Evolutionary conservation across 352 stramenopile species (phyloP).

Genomic region (Peronospora farinosa): DNA sequence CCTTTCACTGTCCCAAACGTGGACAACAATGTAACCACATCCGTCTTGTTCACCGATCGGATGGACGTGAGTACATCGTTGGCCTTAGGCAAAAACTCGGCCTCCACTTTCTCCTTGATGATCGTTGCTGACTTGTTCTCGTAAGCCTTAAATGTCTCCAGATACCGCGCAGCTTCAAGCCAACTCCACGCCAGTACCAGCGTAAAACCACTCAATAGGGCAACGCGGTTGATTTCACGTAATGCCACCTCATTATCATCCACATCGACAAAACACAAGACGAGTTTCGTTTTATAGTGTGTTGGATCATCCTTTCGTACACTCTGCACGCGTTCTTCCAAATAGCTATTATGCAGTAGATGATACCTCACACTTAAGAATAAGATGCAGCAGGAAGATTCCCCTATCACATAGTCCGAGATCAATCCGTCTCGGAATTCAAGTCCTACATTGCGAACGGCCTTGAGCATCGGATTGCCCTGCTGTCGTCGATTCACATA

Average conservation of each 20-base stretch:
- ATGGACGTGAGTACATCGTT: constrained; percentile 88
- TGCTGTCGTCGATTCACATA: constrained; percentile 84
- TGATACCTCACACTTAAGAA: constrained; percentile 89
- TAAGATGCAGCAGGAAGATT: constrained; percentile 83
- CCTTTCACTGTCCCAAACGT: constrained; percentile 88
- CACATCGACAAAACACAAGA: constrained; percentile 93
- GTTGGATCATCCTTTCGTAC: constrained; percentile 70
- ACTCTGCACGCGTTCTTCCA: constrained; percentile 88
- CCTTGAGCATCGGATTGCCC: constrained; percentile 90
- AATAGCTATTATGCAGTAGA: constrained; percentile 83
- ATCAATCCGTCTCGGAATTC: constrained; percentile 88
- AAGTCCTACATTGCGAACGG: constrained; percentile 90
- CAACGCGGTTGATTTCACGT: constrained; percentile 89
- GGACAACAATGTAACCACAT: constrained; percentile 88
- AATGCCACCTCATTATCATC: constrained; percentile 91
- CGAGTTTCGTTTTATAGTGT: constrained; percentile 82
- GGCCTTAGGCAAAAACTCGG: constrained; percentile 86
- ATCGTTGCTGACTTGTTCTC: constrained; percentile 92
- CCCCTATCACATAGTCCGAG: constrained; percentile 91
- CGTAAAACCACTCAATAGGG: constrained; percentile 88
- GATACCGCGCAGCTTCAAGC: constrained; percentile 91
- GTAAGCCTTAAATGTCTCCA: constrained; percentile 95
- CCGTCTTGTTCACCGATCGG: constrained; percentile 93
- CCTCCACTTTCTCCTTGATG: constrained; percentile 92
- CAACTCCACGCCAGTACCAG: constrained; percentile 92